A percentile compares a stretch with the other conserved stretches of the same genome.
Conservation (phyloP, 208 protist species). For the Leishmania tarentolae region DNA sequence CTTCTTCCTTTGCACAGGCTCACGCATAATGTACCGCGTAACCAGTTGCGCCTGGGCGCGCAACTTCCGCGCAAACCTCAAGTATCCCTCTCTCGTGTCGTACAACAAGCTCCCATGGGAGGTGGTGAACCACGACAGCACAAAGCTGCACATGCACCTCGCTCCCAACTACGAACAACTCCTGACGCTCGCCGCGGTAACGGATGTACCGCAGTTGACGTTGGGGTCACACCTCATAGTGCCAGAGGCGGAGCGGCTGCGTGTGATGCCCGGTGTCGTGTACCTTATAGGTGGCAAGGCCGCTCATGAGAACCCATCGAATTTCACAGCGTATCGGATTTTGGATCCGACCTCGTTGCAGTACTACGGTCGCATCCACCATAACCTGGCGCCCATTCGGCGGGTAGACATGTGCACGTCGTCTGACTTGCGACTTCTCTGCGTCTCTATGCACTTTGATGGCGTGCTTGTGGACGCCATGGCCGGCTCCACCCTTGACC, state of each 20-base stretch:
- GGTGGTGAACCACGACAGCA: conserved; percentile 70
- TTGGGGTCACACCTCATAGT: conserved; percentile 40
- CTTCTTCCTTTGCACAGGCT: background rate
- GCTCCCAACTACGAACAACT: conserved; percentile 86
- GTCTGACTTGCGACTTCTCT: conserved; percentile 78
- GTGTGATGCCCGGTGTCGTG: conserved; percentile 72
- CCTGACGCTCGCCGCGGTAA: conserved; percentile 62
- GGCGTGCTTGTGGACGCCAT: conserved; percentile 34
- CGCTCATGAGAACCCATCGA: conserved; percentile 23
- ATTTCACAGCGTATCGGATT: conserved; percentile 60
- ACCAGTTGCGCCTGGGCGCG: conserved; percentile 30
- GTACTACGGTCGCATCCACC: conserved; percentile 80
- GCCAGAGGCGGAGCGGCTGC: conserved; percentile 50
- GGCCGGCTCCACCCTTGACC: conserved; percentile 36
- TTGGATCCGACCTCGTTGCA: conserved; percentile 67
- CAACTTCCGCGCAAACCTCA: conserved; percentile 73
- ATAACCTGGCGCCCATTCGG: conserved; percentile 44
- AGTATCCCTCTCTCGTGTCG: conserved; percentile 86
- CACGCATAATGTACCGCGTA: conserved; percentile 37
- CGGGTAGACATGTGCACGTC: conserved; percentile 65
- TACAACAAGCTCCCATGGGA: conserved; percentile 93
- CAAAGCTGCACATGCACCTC: conserved; percentile 77
- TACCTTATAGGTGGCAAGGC: conserved; percentile 53
- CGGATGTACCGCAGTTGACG: conserved; percentile 59
- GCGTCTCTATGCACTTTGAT: conserved; percentile 64